A percentile compares a stretch with the other conserved stretches of the same genome.
These are phyloP conservation scores for Penicillium alfredii DNA, from an alignment of 495 filamentous ascomycete genomes.

Conservation along the genomic window DNA sequence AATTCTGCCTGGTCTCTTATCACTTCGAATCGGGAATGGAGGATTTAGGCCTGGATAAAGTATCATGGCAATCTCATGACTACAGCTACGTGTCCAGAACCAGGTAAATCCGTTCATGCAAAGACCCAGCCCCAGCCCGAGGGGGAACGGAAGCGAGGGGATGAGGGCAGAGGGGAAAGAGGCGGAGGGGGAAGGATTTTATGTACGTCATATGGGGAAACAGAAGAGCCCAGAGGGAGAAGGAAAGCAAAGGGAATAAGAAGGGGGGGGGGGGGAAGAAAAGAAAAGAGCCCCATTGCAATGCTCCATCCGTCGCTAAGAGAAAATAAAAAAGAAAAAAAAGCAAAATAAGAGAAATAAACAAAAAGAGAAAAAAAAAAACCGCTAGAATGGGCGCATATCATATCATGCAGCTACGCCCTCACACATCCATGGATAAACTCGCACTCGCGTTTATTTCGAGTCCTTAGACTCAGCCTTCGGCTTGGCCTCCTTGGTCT, in stretches of 20 bases:
- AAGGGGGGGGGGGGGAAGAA: background rate
- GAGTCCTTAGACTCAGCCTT: conserved; percentile 7
- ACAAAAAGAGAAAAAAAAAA: conserved; percentile 8
- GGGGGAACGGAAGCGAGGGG: conserved; percentile 6
- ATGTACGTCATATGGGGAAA: conserved; percentile 22
- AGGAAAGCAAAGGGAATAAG: background rate
- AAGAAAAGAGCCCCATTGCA: conserved; percentile 17
- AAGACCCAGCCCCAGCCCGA: background rate
- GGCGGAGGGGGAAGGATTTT: conserved; percentile 1
- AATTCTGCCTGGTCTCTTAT: too few species aligned
- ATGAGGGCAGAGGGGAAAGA: background rate
- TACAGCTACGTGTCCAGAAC: too few species aligned
- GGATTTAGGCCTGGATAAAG: too few species aligned
- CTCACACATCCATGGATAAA: too few species aligned
- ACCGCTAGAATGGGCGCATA: too few species aligned
- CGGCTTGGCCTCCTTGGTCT: conserved; percentile 10
- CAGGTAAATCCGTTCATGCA: too few species aligned
- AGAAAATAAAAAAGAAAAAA: conserved; percentile 17
- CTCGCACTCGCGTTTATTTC: conserved; percentile 3
- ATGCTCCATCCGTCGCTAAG: conserved; percentile 33
- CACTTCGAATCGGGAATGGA: too few species aligned
- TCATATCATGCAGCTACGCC: too few species aligned
- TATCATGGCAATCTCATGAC: too few species aligned
- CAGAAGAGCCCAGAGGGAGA: too few species aligned
- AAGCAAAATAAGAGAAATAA: conserved; percentile 8